Evolutionary conservation across 768 basidiomycete genomes (phyloP), one percentile per base, ranked within the genome.

Genomic region (Pisolithus marmoratus): DNA sequence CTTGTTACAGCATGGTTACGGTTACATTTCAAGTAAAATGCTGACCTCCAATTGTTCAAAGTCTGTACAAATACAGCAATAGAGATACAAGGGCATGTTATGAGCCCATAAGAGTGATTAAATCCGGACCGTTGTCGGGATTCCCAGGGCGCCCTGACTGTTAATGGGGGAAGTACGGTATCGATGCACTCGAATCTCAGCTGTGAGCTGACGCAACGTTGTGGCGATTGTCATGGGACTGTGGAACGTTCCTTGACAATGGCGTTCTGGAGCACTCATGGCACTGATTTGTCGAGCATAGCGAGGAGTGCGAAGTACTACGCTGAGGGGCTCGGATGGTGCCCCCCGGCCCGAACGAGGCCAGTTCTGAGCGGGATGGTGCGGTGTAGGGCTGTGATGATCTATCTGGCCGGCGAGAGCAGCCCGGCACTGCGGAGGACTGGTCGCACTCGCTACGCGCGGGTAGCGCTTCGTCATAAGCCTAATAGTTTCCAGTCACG

Each of bases 271-370:
- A 61, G 9, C 52, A 8, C 17, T 51, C 44, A 50, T 56, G 57
- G 58, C 49, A 51, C 53, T 69, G 60, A 46, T 67, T 61, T n/a
- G 67, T 45, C 23, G 63, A 58, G 6, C 60, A 58, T 0, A 69
- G 50, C 2, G 65, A 61, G n/a, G 58, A 51, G 26, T 66, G 55
- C 45, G 62, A 49, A 4, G 56, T 29, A 12, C 48, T 14, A 2
- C 26, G 53, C 23, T 63, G 67, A 1, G 72, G 65, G 17, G 63
- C 65, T 24, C 77, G 72, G 14, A 75, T 67, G 29, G 77, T 76
- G 5, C 75, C 74, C 22, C 72, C 70, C 5, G 66, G 54, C 14
- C 62, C 55, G 56, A 70, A 69, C 5, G 64, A 59, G 20, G 64
- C 64, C 23, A 72, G 64, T 51, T 73, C 73, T 9, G 67, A 53